Evolutionary conservation across 176 grass and related monocot genomes (phyloP), one percentile per base, ranked within the genome.

Genomic region (Typha latifolia): DNA sequence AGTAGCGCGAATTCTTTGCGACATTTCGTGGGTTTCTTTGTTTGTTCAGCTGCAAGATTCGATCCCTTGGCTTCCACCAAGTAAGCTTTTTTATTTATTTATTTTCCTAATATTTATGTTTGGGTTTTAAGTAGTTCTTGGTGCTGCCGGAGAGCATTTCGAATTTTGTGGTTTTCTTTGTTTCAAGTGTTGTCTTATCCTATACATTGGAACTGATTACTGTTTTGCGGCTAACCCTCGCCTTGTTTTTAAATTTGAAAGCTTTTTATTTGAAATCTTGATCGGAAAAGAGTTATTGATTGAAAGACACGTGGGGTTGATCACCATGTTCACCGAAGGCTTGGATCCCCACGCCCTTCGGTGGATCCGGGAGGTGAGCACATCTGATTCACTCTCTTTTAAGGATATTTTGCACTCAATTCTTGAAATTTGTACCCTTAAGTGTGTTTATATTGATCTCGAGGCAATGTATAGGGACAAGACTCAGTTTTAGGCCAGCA

Each of bases 291-390:
- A 64, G 69, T 66, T 75, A 72, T 52, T 77, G 62, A 12, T 74
- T 12, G 65, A 48, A 34, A 57, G 47, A 53, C 51, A 26, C 32
- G 64, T 49, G 27, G 26, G 29, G 27, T 26, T 26, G 64, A 7
- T 57, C 52, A 20, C 23, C 37, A 99, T 99, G 95, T 99, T 99
- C 74, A 90, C 89, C 18, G 95, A 99, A 74, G 95, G 95, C 12
- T 63, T 93, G 71, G 89, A 93, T 78, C 74, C 86, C 15, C 76
- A 85, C 37, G 84, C 86, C 16, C 76, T 99, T 66, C 81, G 85
- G 73, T 99, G 94, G 94, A 85, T 99, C 78, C 89, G 83, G 4
- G 76, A 99, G 86, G 94, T 86, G 47, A 74, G 83, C 15, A 57
- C 19, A 18, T 57, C 14, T 15, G 19, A 57, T 57, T 57, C 16